Conservation (phyloP, 164 flowering plant genomes). For the Taxillus chinensis region DNA sequence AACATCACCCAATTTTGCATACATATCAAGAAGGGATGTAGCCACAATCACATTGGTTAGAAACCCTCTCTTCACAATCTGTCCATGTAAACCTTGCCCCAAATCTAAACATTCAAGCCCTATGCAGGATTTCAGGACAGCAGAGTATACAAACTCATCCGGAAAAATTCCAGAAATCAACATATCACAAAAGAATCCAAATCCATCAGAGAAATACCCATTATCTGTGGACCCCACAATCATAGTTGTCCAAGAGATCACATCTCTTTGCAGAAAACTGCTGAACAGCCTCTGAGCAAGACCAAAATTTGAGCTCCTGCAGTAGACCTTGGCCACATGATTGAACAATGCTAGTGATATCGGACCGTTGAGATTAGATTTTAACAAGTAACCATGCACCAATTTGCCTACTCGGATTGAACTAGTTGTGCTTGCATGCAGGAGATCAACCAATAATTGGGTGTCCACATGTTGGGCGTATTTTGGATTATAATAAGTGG, state of each 20-base stretch:
- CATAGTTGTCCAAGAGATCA: constrained; percentile 6
- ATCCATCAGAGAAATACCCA: constrained; percentile 2
- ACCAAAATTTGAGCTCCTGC: background rate
- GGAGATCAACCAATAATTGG: background rate
- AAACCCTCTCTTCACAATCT: constrained; percentile 6
- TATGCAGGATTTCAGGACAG: background rate
- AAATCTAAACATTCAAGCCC: constrained; percentile 2
- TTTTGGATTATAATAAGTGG: background rate
- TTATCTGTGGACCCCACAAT: constrained; percentile 5
- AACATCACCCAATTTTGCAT: background rate
- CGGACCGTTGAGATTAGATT: background rate
- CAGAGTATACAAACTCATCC: background rate
- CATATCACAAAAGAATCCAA: background rate
- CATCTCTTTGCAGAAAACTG: background rate
- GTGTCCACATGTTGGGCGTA: background rate
- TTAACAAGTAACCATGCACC: constrained; percentile 1
- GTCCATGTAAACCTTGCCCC: constrained; percentile 1
- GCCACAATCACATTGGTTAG: background rate
- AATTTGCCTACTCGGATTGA: background rate
- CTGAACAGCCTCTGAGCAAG: constrained; percentile 2
- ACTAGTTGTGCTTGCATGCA: background rate
- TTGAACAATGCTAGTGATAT: background rate
- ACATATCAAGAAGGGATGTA: background rate
- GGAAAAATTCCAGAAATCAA: background rate
- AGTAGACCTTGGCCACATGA: background rate